Evolutionary conservation across 805 yeast genomes (phyloP).

Genomic region (Yarrowia hollandica): DNA sequence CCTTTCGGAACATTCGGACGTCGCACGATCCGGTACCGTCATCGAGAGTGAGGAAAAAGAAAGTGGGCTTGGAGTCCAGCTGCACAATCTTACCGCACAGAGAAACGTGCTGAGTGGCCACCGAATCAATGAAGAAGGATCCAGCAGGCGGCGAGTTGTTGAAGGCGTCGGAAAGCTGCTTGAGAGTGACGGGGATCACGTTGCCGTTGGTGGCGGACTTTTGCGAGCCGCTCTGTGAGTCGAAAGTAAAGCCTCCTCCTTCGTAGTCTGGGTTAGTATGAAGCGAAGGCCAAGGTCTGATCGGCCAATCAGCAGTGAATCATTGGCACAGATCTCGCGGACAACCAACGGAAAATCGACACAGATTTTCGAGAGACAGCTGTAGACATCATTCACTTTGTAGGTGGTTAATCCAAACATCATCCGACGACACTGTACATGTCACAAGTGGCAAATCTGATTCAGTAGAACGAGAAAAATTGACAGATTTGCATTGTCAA

Average conservation of each 20-base stretch:
- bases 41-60: constrained; percentile 52
- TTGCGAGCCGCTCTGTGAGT: constrained; percentile 19
- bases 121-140: constrained; percentile 54
- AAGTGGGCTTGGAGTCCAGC: constrained; percentile 45
- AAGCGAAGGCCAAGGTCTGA: not conserved
- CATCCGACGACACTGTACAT: no score
- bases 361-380: no score
- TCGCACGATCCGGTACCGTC: constrained; percentile 67
- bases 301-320: not conserved
- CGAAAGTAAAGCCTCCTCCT: constrained; percentile 32
- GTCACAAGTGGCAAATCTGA: no score
- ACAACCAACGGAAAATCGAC: no score
- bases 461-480: no score
- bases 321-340: no score
- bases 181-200: constrained; percentile 60
- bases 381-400: no score
- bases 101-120: constrained; percentile 55
- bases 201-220: constrained; percentile 22
- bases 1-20: constrained; percentile 51
- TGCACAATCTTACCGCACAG: constrained; percentile 58
- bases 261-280: constrained; percentile 24
- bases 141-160: constrained; percentile 58
- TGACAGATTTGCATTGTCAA: no score
- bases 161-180: constrained; percentile 56
- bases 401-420: no score